Percentiles rank a stretch among this genome's conserved stretches.
Evolutionary conservation across 768 basidiomycete genomes (phyloP).

Genomic region (Mycena venus): DNA sequence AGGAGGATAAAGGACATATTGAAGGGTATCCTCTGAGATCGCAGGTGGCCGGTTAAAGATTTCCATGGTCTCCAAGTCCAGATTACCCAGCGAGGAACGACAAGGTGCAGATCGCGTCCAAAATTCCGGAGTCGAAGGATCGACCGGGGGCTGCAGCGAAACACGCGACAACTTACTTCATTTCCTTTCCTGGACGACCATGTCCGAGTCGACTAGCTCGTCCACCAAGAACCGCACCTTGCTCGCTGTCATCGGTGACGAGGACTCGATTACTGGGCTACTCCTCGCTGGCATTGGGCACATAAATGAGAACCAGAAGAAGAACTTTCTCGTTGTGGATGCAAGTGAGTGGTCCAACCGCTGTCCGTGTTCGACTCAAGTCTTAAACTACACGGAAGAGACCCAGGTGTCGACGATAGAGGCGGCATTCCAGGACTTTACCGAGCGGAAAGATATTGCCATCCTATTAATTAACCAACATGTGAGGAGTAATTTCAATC

Average conservation of each 20-base stretch:
- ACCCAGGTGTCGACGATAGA: conserved; percentile 94
- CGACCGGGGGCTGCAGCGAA: conserved; percentile 24
- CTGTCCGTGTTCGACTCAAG: background rate
- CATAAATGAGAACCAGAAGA: conserved; percentile 90
- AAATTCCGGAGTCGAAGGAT: too few species aligned
- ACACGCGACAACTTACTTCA: background rate
- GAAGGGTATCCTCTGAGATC: conserved; percentile 89
- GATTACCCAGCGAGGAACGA: too few species aligned
- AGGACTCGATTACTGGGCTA: conserved; percentile 98
- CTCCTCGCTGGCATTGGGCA: conserved; percentile 96
- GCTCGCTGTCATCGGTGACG: conserved; percentile 97
- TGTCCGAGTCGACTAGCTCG: conserved; percentile 54
- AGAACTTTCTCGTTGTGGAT: conserved; percentile 98
- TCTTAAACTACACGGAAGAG: conserved; percentile 61
- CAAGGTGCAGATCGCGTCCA: too few species aligned
- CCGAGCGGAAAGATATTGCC: conserved; percentile 93
- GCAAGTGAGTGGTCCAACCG: conserved; percentile 71
- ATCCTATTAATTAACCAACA: conserved; percentile 99
- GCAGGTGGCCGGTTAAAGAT: conserved; percentile 82
- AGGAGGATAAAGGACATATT: conserved; percentile 80
- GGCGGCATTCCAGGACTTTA: conserved; percentile 93
- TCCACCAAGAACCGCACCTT: conserved; percentile 87
- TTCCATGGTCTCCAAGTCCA: too few species aligned
- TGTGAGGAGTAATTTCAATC: conserved; percentile 66
- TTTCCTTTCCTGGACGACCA: conserved; percentile 47